phyloP scores from a whole-genome alignment of 169 alveolate genomes.

The Cryptosporidium baileyi region DNA sequence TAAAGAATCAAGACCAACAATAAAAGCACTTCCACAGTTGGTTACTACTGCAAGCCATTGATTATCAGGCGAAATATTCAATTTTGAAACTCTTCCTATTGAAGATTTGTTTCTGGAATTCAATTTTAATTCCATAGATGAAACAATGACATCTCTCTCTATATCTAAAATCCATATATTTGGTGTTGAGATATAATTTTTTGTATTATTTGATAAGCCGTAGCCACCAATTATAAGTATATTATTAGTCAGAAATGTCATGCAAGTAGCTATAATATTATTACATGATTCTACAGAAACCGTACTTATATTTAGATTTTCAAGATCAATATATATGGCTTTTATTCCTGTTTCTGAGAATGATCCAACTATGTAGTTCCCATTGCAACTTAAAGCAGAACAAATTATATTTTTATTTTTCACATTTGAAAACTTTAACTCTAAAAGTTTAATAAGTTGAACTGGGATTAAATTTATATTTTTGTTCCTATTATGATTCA shows the following conservation, averaged over 20 bases:
- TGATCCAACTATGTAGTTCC: conserved; percentile 20
- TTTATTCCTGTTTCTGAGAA: conserved; percentile 33
- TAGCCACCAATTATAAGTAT: conserved; percentile 50
- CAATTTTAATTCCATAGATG: background rate
- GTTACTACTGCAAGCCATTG: conserved; percentile 68
- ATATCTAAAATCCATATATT: conserved; percentile 30
- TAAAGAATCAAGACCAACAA: conserved; percentile 42
- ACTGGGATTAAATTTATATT: conserved; percentile 18
- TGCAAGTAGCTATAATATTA: background rate
- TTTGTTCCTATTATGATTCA: background rate
- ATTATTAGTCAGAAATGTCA: conserved; percentile 39
- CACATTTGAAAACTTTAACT: conserved; percentile 11
- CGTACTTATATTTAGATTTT: conserved; percentile 1
- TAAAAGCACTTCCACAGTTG: conserved; percentile 27
- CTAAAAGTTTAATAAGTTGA: conserved; percentile 53
- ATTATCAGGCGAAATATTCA: conserved; percentile 38
- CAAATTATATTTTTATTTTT: background rate
- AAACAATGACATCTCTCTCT: conserved; percentile 35
- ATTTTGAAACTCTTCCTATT: background rate
- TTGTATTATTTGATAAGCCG: background rate
- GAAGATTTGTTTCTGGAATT: background rate
- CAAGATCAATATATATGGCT: conserved; percentile 28
- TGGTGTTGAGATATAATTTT: background rate
- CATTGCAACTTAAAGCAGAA: conserved; percentile 20
- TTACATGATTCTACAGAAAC: conserved; percentile 33